A percentile compares a stretch with the other conserved stretches of the same genome.
Evolutionary conservation across 441 rosid genomes (phyloP).

Genomic region (Jatropha podagrica): DNA sequence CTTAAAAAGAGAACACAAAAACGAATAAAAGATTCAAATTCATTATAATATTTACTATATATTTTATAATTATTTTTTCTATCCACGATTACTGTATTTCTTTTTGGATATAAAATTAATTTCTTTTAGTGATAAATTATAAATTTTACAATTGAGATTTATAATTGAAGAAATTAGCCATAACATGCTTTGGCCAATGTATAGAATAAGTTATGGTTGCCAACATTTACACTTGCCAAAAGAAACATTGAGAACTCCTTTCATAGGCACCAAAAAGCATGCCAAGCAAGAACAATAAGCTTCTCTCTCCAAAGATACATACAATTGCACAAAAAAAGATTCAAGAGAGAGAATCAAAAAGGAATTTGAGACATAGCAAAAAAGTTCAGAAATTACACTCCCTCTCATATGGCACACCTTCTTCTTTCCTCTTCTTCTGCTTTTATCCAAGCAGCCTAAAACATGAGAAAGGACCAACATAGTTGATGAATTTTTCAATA

Average conservation of each 20-base stretch:
- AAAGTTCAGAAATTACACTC: slow-evolving; percentile 6
- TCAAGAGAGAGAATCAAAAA: neutral
- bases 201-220: no score
- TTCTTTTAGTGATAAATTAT: no score
- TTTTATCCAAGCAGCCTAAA: slow-evolving; percentile 81
- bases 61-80: no score
- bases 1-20: no score
- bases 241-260: neutral
- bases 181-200: no score
- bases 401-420: slow-evolving; percentile 32
- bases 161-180: no score
- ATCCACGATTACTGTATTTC: no score
- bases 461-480: neutral
- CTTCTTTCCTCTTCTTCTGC: slow-evolving; percentile 83
- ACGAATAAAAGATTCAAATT: no score
- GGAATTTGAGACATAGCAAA: neutral
- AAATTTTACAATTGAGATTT: no score
- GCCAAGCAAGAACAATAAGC: neutral
- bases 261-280: neutral
- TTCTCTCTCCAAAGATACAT: neutral
- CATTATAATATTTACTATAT: no score
- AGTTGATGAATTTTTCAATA: neutral
- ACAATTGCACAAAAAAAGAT: neutral
- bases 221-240: no score
- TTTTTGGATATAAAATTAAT: no score